A percentile compares a stretch with the other conserved stretches of the same genome.
Evolutionary conservation across 2,329 filamentous ascomycete genomes (phyloP).

Genomic region (Cordyceps militaris): DNA sequence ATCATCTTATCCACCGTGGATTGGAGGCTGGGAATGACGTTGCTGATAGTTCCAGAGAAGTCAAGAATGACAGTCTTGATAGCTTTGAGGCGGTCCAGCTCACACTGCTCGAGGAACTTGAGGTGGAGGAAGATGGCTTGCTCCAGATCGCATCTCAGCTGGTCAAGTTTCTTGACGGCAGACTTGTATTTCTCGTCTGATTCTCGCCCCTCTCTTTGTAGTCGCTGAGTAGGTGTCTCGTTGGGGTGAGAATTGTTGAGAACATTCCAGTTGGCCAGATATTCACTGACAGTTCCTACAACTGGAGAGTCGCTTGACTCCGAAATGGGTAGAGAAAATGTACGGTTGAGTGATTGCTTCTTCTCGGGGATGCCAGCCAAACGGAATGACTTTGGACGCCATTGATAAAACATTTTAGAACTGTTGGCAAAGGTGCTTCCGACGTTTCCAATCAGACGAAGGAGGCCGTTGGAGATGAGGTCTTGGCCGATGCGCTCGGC

Average conservation of each 20-base stretch:
- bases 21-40: slow-evolving; percentile 93
- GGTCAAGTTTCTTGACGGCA: slow-evolving; percentile 77
- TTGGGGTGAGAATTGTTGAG: slow-evolving; percentile 79
- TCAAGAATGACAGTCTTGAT: slow-evolving; percentile 98
- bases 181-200: slow-evolving; percentile 91
- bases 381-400: slow-evolving; percentile 87
- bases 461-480: slow-evolving; percentile 74
- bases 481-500: slow-evolving; percentile 95
- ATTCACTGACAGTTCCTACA: slow-evolving; percentile 78
- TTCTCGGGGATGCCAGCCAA: slow-evolving; percentile 82
- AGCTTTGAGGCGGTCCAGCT: slow-evolving; percentile 90
- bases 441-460: slow-evolving; percentile 88
- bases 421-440: slow-evolving; percentile 96
- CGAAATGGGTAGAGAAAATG: slow-evolving; percentile 62
- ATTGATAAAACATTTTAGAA: slow-evolving; percentile 95
- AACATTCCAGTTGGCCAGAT: slow-evolving; percentile 86
- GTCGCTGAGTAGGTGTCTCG: slow-evolving; percentile 78
- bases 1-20: slow-evolving; percentile 98
- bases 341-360: slow-evolving; percentile 64
- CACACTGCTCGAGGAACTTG: slow-evolving; percentile 94
- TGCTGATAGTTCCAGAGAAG: slow-evolving; percentile 94
- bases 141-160: slow-evolving; percentile 88
- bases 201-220: slow-evolving; percentile 83
- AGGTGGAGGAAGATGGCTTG: slow-evolving; percentile 90
- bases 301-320: slow-evolving; percentile 63